phyloP scores from a whole-genome alignment of 129 eudicot genomes.

The Tagetes erecta region DNA sequence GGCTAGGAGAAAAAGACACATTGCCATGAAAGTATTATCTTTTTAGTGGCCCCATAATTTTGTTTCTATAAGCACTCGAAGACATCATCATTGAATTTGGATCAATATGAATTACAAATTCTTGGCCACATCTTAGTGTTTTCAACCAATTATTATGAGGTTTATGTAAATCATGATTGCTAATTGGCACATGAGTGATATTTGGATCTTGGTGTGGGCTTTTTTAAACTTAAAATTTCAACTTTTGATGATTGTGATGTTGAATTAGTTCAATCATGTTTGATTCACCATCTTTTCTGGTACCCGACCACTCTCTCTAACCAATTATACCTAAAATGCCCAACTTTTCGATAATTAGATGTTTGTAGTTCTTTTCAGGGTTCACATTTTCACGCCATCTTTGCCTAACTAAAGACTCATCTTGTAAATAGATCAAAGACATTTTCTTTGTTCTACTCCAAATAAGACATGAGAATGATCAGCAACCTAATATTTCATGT shows the following conservation, averaged over 20 bases:
- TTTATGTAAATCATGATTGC: conserved; percentile 4
- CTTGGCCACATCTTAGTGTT: conserved; percentile 14
- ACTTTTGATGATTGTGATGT: conserved; percentile 10
- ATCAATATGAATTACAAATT: conserved; percentile 20
- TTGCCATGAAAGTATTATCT: conserved; percentile 27
- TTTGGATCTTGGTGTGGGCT: conserved; percentile 12
- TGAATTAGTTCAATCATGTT: conserved; percentile 13
- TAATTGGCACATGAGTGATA: neutral
- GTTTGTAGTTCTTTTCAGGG: conserved; percentile 10
- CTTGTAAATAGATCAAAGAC: conserved; percentile 16
- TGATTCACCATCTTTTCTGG: conserved; percentile 25
- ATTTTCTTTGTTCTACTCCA: conserved; percentile 1
- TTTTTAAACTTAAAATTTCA: neutral
- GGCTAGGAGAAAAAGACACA: conserved; percentile 32
- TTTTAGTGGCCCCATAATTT: conserved; percentile 34
- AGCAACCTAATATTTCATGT: neutral
- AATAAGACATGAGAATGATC: conserved; percentile 1
- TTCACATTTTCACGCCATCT: neutral
- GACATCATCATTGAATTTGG: conserved; percentile 7
- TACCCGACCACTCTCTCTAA: conserved; percentile 16
- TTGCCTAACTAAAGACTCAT: conserved; percentile 15
- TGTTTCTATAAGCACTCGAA: conserved; percentile 25
- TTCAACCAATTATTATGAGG: neutral
- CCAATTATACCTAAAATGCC: conserved; percentile 30
- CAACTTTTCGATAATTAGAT: conserved; percentile 10